Base-by-base conservation (phyloP, 345 rosid genomes). In the Rhizophora mangle region DNA sequence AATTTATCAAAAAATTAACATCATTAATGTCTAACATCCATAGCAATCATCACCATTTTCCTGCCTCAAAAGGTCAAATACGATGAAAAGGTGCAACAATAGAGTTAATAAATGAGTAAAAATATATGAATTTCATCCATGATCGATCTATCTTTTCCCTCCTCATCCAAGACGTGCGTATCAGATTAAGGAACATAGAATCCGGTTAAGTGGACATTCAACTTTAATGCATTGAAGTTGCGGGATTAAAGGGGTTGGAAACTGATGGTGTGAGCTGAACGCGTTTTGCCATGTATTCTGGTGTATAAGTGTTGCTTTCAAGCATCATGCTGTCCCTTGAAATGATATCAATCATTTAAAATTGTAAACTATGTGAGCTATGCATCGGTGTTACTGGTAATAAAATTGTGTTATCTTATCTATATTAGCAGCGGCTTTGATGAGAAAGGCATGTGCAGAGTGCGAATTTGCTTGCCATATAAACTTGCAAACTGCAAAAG, bases 121-220 rank as follows among this genome's bases (percentile, higher is more conserved):
- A 29, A 29, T 29, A 29, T 29, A 30, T 30, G 31, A 30, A 30
- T 30, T 30, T 30, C 31, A 30, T 30, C 31, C 31, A 30, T 30
- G 31, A 30, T 2, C 31, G 31, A 30, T 30, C 31, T 2, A 30
- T 5, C 31, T 5, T 30, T 30, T 30, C 31, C 31, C 31, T n/a
- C n/a, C n/a, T n/a, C n/a, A 63, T 27, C 20, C 81, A 78, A 32
- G 71, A 78, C 64, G 69, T 78, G 81, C 2, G 13, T 65, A 74
- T 78, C 27, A 78, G 51, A 62, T 62, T 78, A 8, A 70, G 60
- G 59, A 65, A 78, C 21, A 78, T 78, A 6, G 78, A 78, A 60
- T 64, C 71, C 6, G 81, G 81, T 16, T 71, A 78, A 62, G 32
- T 78, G 30, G 55, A 55, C n/a, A 7, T 78, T 34, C 77, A 73